Percentiles rank a stretch among this genome's conserved stretches.
These are phyloP conservation scores for Venturia carpophila DNA, from an alignment of 2,329 filamentous ascomycete genomes.

Conservation along the genomic window DNA sequence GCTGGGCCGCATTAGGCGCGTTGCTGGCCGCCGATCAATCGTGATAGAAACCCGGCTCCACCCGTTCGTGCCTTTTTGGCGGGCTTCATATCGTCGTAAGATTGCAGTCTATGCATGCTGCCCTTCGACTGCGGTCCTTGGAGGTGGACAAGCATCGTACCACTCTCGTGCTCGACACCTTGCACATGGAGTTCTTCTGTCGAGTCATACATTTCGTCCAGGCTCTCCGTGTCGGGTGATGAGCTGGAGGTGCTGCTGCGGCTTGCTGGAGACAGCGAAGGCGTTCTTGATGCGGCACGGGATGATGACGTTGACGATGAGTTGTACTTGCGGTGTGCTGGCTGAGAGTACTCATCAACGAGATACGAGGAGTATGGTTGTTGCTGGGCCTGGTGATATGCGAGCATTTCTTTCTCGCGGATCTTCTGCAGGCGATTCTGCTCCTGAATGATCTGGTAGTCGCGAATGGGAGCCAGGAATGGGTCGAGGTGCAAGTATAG, in stretches of 20 bases:
- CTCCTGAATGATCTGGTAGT: conserved; percentile 46
- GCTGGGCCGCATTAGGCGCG: conserved; percentile 8
- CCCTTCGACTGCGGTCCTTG: conserved; percentile 27
- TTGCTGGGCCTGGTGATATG: conserved; percentile 31
- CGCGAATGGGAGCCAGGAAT: conserved; percentile 79
- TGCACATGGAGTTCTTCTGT: conserved; percentile 27
- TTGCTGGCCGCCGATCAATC: conserved; percentile 15
- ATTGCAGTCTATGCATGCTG: conserved; percentile 28
- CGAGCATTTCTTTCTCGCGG: conserved; percentile 30
- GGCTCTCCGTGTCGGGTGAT: conserved; percentile 29
- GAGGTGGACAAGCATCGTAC: conserved; percentile 39
- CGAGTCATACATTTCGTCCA: conserved; percentile 26
- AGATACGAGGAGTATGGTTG: conserved; percentile 30
- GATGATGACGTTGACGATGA: conserved; percentile 27
- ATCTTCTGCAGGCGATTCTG: conserved; percentile 41
- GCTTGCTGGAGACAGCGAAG: conserved; percentile 18
- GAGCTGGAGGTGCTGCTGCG: conserved; percentile 31
- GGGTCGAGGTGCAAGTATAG: conserved; percentile 79
- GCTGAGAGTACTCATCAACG: conserved; percentile 23
- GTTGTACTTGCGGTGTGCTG: conserved; percentile 21
- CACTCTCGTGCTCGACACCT: conserved; percentile 36
- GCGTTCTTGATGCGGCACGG: conserved; percentile 22
- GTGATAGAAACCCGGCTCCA: conserved; percentile 17
- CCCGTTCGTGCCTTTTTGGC: conserved; percentile 33
- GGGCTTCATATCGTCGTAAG: conserved; percentile 31